A percentile compares a stretch with the other conserved stretches of the same genome.
Evolutionary conservation across 768 basidiomycete genomes (phyloP).

Genomic region (Antrodiella citrinella): DNA sequence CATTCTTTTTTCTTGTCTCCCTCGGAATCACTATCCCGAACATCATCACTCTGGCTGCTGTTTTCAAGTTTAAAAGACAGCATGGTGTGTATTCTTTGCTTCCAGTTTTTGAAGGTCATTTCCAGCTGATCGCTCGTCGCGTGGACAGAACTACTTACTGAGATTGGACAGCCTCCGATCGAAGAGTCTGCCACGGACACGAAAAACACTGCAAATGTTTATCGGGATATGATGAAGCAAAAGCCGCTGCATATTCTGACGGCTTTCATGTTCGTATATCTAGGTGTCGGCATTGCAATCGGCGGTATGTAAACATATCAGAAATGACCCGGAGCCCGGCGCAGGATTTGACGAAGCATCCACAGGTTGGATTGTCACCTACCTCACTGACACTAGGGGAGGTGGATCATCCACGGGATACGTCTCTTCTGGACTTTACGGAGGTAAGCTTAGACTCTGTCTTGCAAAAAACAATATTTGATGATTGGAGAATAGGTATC

Average conservation of each 20-base stretch:
- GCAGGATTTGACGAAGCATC: slow-evolving; percentile 27
- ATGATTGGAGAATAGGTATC: slow-evolving; percentile 25
- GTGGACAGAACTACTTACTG: slow-evolving; percentile 38
- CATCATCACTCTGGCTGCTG: slow-evolving; percentile 36
- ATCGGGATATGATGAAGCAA: slow-evolving; percentile 37
- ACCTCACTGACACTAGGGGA: slow-evolving; percentile 33
- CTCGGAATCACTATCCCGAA: slow-evolving; percentile 56
- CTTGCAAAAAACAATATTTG: not conserved
- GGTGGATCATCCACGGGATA: slow-evolving; percentile 43
- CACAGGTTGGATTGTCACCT: slow-evolving; percentile 50
- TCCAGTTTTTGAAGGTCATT: not conserved
- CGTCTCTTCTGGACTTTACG: slow-evolving; percentile 43
- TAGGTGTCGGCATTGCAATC: slow-evolving; percentile 28
- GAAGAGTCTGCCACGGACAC: slow-evolving; percentile 24
- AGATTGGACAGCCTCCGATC: slow-evolving; percentile 39
- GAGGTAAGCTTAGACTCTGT: slow-evolving; percentile 18
- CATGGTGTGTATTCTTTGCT: slow-evolving; percentile 38
- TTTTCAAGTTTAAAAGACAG: slow-evolving; percentile 64
- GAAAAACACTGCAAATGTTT: slow-evolving; percentile 23
- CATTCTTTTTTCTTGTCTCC: slow-evolving; percentile 67
- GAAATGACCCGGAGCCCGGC: too few relatives aligned
- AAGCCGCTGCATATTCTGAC: slow-evolving; percentile 31
- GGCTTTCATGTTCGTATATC: slow-evolving; percentile 33
- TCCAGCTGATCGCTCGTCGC: not conserved
- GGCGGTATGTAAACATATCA: slow-evolving; percentile 25